A percentile compares a stretch with the other conserved stretches of the same genome.
These are phyloP conservation scores for carrot (Daucus carota) DNA, from an alignment of 129 eudicot genomes.

Conservation along the genomic window DH1_v3.0 NC_030389.2:44737501-44738000, in stretches of 20 bases:
- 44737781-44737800: background rate
- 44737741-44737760: background rate
- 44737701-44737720: too few species aligned
- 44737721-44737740: too few species aligned
- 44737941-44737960: conserved; percentile 45
- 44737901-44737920: conserved; percentile 44
- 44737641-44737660: too few species aligned
- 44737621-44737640: too few species aligned
- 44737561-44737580: background rate
- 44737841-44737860: conserved; percentile 28
- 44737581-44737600: background rate
- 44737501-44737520: background rate
- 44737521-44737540: background rate
- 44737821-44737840: background rate
- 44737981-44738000: background rate
- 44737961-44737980: conserved; percentile 31
- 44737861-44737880: conserved; percentile 30
- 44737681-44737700: background rate
- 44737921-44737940: conserved; percentile 49
- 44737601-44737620: too few species aligned
- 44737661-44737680: too few species aligned
- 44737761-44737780: too few species aligned
- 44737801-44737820: background rate
- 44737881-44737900: conserved; percentile 35
- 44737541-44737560: background rate